These are phyloP conservation scores for Colletotrichum noveboracense DNA, from an alignment of 2,329 filamentous ascomycete species.

Conservation along the genomic window DNA sequence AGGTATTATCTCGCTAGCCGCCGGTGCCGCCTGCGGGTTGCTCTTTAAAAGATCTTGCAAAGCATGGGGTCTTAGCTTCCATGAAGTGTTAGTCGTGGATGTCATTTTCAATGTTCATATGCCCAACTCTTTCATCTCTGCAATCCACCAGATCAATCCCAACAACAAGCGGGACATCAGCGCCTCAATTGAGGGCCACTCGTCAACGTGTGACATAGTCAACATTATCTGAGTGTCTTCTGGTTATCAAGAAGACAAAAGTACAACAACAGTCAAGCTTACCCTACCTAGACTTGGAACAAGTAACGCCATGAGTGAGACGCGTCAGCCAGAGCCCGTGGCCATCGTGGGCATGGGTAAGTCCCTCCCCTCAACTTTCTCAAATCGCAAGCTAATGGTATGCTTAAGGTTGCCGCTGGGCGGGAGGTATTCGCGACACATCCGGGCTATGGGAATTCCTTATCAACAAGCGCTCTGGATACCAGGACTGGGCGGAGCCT, in stretches of 20 bases:
- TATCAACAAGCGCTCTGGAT: conserved; percentile 3
- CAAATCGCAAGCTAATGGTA: not conserved
- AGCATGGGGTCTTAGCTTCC: accelerated
- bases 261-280: accelerated
- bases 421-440: not conserved
- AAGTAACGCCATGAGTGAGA: not conserved
- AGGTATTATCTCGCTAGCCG: not conserved
- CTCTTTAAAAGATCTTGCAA: not conserved
- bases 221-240: not conserved
- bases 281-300: not conserved
- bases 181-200: not conserved
- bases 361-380: accelerated
- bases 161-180: not conserved
- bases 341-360: not conserved
- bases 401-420: not conserved
- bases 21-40: not conserved
- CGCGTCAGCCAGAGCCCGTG: not conserved
- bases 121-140: not conserved
- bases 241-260: not conserved
- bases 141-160: not conserved
- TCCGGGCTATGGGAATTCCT: conserved; percentile 25
- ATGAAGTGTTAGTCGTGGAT: not conserved
- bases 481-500: not conserved
- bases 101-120: not conserved
- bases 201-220: not conserved